phyloP scores from a whole-genome alignment of 148 eudicot species.

The Chenopodium quinoa region DNA sequence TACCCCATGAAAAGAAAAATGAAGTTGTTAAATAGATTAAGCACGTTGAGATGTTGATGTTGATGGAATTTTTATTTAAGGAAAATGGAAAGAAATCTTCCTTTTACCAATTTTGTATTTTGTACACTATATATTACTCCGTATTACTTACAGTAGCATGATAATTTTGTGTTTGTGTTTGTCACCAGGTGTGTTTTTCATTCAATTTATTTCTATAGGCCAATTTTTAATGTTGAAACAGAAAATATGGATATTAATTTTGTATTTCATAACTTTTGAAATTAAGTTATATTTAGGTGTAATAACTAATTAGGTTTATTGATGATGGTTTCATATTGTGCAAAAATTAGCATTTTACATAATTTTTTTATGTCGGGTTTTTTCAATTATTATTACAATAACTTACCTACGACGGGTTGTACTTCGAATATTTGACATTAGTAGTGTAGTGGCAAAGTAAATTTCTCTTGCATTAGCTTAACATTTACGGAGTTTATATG shows the following conservation, averaged over 20 bases:
- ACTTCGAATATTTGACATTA: too few species aligned
- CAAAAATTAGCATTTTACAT: too few species aligned
- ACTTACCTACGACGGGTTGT: too few species aligned
- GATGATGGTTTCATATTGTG: too few species aligned
- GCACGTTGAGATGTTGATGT: background rate
- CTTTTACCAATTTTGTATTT: background rate
- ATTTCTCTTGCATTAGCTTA: too few species aligned
- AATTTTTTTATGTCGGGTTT: too few species aligned
- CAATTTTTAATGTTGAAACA: background rate
- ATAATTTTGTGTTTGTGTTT: background rate
- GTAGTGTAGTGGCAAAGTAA: too few species aligned
- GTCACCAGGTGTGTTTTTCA: background rate
- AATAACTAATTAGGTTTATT: too few species aligned
- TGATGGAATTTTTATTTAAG: background rate
- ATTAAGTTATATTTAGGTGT: too few species aligned
- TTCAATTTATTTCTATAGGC: background rate
- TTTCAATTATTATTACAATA: too few species aligned
- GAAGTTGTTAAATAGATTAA: conserved; percentile 1
- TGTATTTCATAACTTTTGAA: too few species aligned
- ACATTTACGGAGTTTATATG: too few species aligned
- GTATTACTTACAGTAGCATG: background rate
- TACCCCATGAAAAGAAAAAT: background rate
- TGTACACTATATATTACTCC: background rate
- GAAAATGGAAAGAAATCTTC: background rate
- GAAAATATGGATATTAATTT: background rate